These are phyloP conservation scores for Phytophthora idaei DNA, from an alignment of 352 stramenopile genomes.

Conservation along the genomic window DNA sequence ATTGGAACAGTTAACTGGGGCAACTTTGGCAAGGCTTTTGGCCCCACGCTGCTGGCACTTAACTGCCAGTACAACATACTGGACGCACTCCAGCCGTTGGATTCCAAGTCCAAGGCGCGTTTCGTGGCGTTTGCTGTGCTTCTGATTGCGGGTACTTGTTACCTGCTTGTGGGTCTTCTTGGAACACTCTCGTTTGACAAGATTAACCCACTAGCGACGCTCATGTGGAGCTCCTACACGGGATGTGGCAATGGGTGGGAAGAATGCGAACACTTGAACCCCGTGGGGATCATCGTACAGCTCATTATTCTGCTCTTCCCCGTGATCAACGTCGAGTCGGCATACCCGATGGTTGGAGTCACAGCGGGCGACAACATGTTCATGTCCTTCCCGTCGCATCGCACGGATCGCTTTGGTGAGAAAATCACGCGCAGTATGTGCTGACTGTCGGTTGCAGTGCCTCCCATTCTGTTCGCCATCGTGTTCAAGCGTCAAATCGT, in stretches of 20 bases:
- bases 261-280: constrained; percentile 50
- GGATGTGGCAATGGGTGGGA: constrained; percentile 84
- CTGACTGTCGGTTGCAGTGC: constrained; percentile 64
- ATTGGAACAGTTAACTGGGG: constrained; percentile 73
- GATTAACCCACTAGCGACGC: constrained; percentile 75
- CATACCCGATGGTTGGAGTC: constrained; percentile 68
- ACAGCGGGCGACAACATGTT: constrained; percentile 88
- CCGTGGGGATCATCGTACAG: constrained; percentile 65
- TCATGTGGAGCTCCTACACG: constrained; percentile 85
- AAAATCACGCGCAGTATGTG: constrained; percentile 56
- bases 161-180: constrained; percentile 76
- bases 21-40: constrained; percentile 85
- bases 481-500: constrained; percentile 72
- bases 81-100: constrained; percentile 78
- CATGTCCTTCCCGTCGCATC: constrained; percentile 73
- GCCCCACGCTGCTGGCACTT: constrained; percentile 76
- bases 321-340: constrained; percentile 84
- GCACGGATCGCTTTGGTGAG: constrained; percentile 60
- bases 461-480: constrained; percentile 75
- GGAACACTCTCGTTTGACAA: constrained; percentile 77
- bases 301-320: constrained; percentile 85
- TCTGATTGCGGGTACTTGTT: constrained; percentile 70
- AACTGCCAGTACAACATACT: constrained; percentile 92
- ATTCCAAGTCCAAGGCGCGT: constrained; percentile 64
- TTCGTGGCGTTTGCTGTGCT: constrained; percentile 69